A percentile compares a stretch with the other conserved stretches of the same genome.
phyloP scores from a whole-genome alignment of 257 asterid genomes.

The Rubia yunnanensis region DNA sequence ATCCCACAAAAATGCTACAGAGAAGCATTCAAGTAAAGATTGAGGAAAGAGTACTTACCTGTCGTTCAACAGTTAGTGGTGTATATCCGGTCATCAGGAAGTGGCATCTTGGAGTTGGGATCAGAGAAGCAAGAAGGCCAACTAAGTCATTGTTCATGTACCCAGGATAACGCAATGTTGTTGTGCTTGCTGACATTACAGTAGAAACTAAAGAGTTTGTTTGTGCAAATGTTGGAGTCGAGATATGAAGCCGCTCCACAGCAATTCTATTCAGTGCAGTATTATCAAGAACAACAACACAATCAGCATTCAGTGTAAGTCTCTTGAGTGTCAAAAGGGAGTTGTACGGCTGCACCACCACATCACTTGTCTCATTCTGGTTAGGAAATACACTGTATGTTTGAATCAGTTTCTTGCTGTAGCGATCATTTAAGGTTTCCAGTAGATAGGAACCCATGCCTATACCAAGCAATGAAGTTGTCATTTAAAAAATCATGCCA shows the following conservation, averaged over 20 bases:
- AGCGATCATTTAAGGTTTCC: constrained; percentile 95
- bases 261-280: constrained; percentile 96
- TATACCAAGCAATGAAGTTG: constrained; percentile 24
- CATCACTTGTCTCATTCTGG: constrained; percentile 98
- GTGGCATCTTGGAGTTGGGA: constrained; percentile 99
- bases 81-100: constrained; percentile 98
- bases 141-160: constrained; percentile 99
- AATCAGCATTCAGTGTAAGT: constrained; percentile 89
- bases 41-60: constrained; percentile 44
- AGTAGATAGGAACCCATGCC: constrained; percentile 98
- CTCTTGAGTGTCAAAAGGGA: constrained; percentile 94
- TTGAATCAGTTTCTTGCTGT: constrained; percentile 97
- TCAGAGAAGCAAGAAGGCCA: constrained; percentile 97
- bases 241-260: constrained; percentile 86
- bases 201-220: constrained; percentile 97
- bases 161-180: constrained; percentile 95
- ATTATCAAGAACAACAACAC: constrained; percentile 99
- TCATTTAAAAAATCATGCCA: constrained; percentile 5
- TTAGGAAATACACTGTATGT: constrained; percentile 99
- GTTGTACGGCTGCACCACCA: constrained; percentile 97
- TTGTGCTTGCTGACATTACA: constrained; percentile 99
- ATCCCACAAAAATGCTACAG: neutral
- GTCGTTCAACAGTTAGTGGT: constrained; percentile 98
- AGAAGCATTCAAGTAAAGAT: constrained; percentile 1
- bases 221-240: constrained; percentile 91